Conservation (phyloP, 106 monocot species). For the Agapanthus africanus region DNA sequence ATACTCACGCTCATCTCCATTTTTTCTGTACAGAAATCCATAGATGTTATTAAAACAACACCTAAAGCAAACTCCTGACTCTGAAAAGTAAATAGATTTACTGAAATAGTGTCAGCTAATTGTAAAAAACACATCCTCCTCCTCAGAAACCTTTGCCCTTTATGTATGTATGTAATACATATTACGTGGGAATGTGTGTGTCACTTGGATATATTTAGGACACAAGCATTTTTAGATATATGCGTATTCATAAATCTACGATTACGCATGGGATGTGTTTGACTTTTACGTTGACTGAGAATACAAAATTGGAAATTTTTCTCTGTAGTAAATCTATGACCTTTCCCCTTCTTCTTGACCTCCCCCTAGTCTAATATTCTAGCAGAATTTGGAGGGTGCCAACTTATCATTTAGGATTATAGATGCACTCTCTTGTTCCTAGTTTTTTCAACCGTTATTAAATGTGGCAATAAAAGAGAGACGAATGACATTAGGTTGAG, state of each 20-base stretch:
- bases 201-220: no score
- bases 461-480: neutral
- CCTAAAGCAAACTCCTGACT: neutral
- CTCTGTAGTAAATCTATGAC: neutral
- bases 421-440: neutral
- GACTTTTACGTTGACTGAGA: neutral
- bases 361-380: no score
- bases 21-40: slow-evolving; percentile 48
- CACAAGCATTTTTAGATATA: no score
- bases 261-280: no score
- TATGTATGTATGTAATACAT: neutral
- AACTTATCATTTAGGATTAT: no score
- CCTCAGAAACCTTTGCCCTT: neutral
- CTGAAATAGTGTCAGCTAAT: neutral
- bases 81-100: neutral
- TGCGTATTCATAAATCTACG: no score
- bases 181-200: neutral
- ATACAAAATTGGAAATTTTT: neutral
- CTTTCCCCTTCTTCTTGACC: neutral
- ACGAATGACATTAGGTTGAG: neutral
- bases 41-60: neutral
- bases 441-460: neutral
- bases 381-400: neutral
- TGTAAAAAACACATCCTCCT: neutral
- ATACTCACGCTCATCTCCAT: slow-evolving; percentile 59